These are phyloP conservation scores for Phanerochaete sordida DNA, from an alignment of 768 basidiomycete species.

Conservation along the genomic window DNA sequence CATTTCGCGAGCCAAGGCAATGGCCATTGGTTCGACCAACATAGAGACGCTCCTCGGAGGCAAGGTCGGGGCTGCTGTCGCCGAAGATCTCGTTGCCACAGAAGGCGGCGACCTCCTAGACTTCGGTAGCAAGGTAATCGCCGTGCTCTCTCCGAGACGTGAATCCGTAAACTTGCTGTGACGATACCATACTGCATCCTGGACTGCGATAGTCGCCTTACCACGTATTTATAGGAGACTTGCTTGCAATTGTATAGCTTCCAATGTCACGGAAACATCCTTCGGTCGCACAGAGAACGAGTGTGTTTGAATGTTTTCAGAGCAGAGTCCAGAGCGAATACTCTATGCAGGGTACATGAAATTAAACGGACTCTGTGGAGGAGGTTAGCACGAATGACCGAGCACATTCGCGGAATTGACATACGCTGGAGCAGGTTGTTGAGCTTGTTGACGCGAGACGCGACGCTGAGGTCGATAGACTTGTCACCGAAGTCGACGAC, in stretches of 20 bases:
- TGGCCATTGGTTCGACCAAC: conserved; percentile 52
- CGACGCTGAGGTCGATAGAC: conserved; percentile 94
- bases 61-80: conserved; percentile 12
- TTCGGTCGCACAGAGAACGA: not conserved
- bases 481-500: conserved; percentile 98
- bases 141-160: conserved; percentile 29
- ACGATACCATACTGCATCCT: not conserved
- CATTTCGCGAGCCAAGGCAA: conserved; percentile 38
- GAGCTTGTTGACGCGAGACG: conserved; percentile 90
- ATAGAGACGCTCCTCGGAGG: conserved; percentile 50
- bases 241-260: not conserved
- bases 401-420: conserved; percentile 30
- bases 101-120: conserved; percentile 32
- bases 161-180: conserved; percentile 28
- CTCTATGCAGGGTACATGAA: conserved; percentile 3
- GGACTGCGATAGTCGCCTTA: not conserved
- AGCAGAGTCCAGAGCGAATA: not conserved
- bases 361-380: conserved; percentile 17
- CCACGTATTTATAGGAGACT: not conserved
- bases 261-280: too few species aligned
- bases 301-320: not conserved
- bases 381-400: too few species aligned
- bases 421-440: conserved; percentile 83
- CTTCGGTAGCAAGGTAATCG: conserved; percentile 33
- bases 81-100: conserved; percentile 28